These are phyloP conservation scores for Wickerhamiella brachini DNA, from an alignment of 805 yeast species.

Conservation along the genomic window DNA sequence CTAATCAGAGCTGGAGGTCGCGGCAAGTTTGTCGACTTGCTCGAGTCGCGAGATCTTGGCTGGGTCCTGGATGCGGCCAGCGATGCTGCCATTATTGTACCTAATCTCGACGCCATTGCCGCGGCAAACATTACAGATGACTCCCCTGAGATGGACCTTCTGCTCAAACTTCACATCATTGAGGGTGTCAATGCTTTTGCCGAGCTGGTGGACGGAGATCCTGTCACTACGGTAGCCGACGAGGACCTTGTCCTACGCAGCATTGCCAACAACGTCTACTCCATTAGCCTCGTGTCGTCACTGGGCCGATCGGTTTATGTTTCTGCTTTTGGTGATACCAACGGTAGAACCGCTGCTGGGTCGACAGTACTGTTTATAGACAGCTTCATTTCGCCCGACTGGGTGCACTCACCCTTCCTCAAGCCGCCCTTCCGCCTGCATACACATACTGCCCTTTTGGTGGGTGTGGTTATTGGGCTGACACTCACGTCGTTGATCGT, in stretches of 20 bases:
- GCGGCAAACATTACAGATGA: slow-evolving; percentile 37
- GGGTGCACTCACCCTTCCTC: slow-evolving; percentile 20
- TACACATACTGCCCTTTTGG: slow-evolving; percentile 21
- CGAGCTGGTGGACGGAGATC: slow-evolving; percentile 12
- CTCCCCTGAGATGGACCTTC: slow-evolving; percentile 22
- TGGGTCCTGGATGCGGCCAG: slow-evolving; percentile 29
- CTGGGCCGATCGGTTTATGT: slow-evolving; percentile 20
- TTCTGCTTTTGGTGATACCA: slow-evolving; percentile 13
- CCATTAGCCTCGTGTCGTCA: slow-evolving; percentile 13
- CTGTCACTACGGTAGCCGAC: slow-evolving; percentile 14
- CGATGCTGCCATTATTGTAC: slow-evolving; percentile 55
- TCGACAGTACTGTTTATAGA: slow-evolving; percentile 24
- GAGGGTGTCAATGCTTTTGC: slow-evolving; percentile 35
- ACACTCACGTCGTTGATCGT: slow-evolving; percentile 8
- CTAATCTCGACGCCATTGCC: slow-evolving; percentile 43
- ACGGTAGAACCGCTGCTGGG: slow-evolving; percentile 11
- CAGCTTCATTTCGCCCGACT: slow-evolving; percentile 22
- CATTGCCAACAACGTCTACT: slow-evolving; percentile 8
- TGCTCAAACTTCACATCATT: slow-evolving; percentile 56
- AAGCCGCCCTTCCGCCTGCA: slow-evolving; percentile 19
- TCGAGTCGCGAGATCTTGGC: slow-evolving; percentile 20
- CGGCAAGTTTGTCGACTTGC: slow-evolving; percentile 31
- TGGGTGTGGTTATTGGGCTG: slow-evolving; percentile 21
- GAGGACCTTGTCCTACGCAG: slow-evolving; percentile 18
- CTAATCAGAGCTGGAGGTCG: slow-evolving; percentile 44